These are phyloP conservation scores for Lojkania enalia DNA, from an alignment of 2,329 filamentous ascomycete genomes.

Conservation along the genomic window DNA sequence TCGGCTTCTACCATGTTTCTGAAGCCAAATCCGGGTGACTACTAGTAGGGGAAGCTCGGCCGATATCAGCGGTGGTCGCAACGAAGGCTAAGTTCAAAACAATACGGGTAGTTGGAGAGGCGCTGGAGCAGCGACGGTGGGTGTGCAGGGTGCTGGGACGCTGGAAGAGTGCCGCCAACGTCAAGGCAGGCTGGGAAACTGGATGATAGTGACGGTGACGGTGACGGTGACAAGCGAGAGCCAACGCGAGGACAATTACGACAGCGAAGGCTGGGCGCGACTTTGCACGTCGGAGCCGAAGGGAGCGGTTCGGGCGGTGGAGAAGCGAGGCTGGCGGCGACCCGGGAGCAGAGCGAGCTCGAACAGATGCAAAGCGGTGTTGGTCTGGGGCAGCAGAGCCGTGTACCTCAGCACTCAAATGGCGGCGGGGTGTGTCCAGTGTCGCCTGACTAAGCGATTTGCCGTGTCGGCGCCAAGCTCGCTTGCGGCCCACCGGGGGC, in stretches of 20 bases:
- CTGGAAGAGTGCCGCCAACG: conserved; percentile 32
- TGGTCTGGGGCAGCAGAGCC: not conserved
- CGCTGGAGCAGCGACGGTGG: not conserved
- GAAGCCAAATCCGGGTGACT: conserved; percentile 18
- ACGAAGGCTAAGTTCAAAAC: conserved; percentile 9
- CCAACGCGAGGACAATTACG: conserved; percentile 20
- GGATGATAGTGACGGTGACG: conserved; percentile 25
- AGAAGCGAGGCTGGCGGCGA: conserved; percentile 24
- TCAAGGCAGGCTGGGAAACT: conserved; percentile 19
- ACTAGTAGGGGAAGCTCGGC: conserved; percentile 15
- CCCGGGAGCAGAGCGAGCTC: conserved; percentile 28
- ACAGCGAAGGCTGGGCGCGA: conserved; percentile 19
- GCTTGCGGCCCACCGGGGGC: not conserved
- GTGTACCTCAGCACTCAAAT: not conserved
- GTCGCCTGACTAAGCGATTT: too few species aligned
- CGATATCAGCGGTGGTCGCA: conserved; percentile 16
- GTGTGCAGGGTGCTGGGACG: not conserved
- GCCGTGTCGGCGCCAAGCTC: not conserved
- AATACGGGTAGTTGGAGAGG: conserved; percentile 6
- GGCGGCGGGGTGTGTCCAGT: not conserved
- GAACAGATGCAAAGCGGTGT: conserved; percentile 24
- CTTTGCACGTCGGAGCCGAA: not conserved
- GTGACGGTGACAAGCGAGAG: conserved; percentile 25
- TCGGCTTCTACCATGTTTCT: conserved; percentile 94
- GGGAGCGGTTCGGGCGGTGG: conserved; percentile 8